Evolutionary conservation across 176 grass and related monocot genomes (phyloP).

Genomic region (Eleusine indica): DNA sequence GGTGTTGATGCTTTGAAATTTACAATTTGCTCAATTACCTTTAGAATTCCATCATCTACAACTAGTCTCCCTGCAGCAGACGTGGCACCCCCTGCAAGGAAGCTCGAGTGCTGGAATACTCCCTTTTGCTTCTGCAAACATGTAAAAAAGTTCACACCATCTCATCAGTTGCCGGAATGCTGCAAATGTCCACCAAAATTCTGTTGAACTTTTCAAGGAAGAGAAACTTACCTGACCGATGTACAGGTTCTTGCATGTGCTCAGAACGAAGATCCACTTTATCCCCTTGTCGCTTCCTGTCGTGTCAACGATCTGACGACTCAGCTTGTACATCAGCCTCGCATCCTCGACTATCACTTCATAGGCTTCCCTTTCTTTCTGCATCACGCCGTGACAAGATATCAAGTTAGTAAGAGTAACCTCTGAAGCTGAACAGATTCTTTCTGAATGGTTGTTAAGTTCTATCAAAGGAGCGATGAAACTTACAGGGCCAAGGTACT

Average conservation of each 20-base stretch:
- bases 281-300: constrained; percentile 33
- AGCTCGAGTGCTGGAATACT: constrained; percentile 81
- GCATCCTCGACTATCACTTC: constrained; percentile 68
- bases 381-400: neutral
- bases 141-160: neutral
- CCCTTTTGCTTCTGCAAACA: constrained; percentile 66
- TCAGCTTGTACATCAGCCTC: constrained; percentile 70
- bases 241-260: constrained; percentile 73
- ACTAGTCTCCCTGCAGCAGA: constrained; percentile 69
- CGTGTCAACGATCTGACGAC: constrained; percentile 56
- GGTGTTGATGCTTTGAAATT: neutral
- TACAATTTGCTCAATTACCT: constrained; percentile 31
- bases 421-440: neutral
- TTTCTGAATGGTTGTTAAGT: constrained; percentile 1
- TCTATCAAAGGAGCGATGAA: neutral
- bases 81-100: constrained; percentile 80
- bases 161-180: neutral
- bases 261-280: constrained; percentile 92
- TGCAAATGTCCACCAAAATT: neutral
- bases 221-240: constrained; percentile 58
- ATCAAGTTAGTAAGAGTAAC: constrained; percentile 11
- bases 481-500: constrained; percentile 84
- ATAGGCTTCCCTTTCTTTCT: constrained; percentile 88
- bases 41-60: constrained; percentile 63
- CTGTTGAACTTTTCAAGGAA: neutral